Evolutionary conservation across 2,329 filamentous ascomycete genomes (phyloP), one percentile per base, ranked within the genome.

Genomic region (Triangularia verruculosa): DNA sequence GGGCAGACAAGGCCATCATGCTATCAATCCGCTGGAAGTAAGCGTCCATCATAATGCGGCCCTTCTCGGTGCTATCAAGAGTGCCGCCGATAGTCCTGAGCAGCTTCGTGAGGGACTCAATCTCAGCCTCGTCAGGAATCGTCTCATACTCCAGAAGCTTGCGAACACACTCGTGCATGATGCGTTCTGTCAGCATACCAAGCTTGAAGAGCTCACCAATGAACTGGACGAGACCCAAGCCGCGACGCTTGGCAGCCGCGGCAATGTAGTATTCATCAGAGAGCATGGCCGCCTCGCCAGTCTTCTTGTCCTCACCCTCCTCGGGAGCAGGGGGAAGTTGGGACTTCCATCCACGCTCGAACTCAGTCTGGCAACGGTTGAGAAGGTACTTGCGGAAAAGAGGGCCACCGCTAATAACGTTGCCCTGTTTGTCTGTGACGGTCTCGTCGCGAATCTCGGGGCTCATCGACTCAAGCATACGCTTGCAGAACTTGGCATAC

Each of bases 161-260:
- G 81, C 93, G 89, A 27, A 99, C 93, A 85, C 95, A 99, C 79
- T 97, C 92, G 82, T 99, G 94, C 95, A 99, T 99, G 79, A 99
- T 99, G 76, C 94, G 91, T 78, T 97, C 92, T 66, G 95, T 99
- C 77, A 99, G 86, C 95, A 99, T 99, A 76, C 90, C 89, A 66
- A 99, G 88, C 84, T 98, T 99, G 87, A 96, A 99, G 54, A 99
- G 87, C 80, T 99, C 95, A 82, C 95, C 95, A 74, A 99, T 99
- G 80, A 99, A 99, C 79, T 97, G 94, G 68, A 99, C 94, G 22
- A 99, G 86, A 89, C 95, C 95, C 68, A 99, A 90, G 80, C 95
- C 95, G 78, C 93, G 91, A 79, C 95, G 89, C 84, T 99, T 99
- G 73, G 93, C 93, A 63, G 94, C 93, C 57, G 93, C 94, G 47